Evolutionary conservation across 1,284 basidiomycete species (phyloP).

Genomic region (Neonothopanus nambi): DNA sequence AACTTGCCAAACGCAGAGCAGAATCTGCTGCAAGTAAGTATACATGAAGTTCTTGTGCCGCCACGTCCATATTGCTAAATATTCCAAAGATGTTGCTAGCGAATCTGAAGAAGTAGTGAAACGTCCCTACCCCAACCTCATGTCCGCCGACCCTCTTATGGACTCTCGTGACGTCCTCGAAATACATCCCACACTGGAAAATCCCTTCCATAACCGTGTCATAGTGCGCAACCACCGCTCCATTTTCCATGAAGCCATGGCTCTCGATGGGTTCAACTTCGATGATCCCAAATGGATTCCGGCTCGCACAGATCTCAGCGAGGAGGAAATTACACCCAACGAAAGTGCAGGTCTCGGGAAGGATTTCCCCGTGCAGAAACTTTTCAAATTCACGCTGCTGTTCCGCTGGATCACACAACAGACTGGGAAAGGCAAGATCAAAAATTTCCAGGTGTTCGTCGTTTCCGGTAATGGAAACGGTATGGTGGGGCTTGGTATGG

Average conservation of each 20-base stretch:
- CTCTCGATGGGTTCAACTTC: slow-evolving; percentile 30
- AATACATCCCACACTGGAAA: slow-evolving; percentile 50
- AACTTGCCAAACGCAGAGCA: neutral
- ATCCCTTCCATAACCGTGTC: slow-evolving; percentile 57
- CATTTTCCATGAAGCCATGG: slow-evolving; percentile 42
- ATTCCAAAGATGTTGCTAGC: slow-evolving; percentile 12
- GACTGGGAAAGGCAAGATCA: slow-evolving; percentile 85
- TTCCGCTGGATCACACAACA: slow-evolving; percentile 72
- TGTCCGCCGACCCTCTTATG: slow-evolving; percentile 57
- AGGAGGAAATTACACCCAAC: slow-evolving; percentile 27
- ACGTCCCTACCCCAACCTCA: slow-evolving; percentile 52
- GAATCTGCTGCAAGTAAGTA: slow-evolving; percentile 1
- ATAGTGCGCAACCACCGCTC: slow-evolving; percentile 62
- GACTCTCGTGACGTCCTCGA: slow-evolving; percentile 57
- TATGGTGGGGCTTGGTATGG: slow-evolving; percentile 88
- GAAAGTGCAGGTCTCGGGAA: slow-evolving; percentile 20
- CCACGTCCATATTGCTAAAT: neutral
- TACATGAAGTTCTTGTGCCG: neutral
- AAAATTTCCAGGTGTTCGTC: slow-evolving; percentile 65
- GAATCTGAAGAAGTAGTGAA: slow-evolving; percentile 5
- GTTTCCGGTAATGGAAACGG: slow-evolving; percentile 88
- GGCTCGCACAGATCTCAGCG: slow-evolving; percentile 32
- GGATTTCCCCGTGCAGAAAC: slow-evolving; percentile 28
- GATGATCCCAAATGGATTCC: slow-evolving; percentile 20
- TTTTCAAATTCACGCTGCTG: slow-evolving; percentile 62